Conservation (phyloP, 352 stramenopile genomes). For the Phytophthora cryptogea region DNA sequence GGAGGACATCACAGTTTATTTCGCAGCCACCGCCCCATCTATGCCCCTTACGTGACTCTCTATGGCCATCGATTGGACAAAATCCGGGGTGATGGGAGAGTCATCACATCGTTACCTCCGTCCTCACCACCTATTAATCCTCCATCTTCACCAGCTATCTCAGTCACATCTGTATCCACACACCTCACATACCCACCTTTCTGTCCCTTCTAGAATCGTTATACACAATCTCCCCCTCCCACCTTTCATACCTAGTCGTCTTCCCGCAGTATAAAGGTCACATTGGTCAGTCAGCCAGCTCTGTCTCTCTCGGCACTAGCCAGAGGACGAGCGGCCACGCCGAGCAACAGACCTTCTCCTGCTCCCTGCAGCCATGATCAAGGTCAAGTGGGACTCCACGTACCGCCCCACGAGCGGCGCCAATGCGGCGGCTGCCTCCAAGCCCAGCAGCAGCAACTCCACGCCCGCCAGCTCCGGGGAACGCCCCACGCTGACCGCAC, state of each 20-base stretch:
- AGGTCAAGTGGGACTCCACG: conserved; percentile 72
- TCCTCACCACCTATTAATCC: neutral
- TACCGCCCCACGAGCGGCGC: conserved; percentile 23
- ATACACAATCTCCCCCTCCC: neutral
- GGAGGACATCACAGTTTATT: conserved; percentile 21
- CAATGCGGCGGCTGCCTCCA: neutral
- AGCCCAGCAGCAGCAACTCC: neutral
- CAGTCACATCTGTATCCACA: neutral
- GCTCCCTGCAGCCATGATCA: conserved; percentile 49
- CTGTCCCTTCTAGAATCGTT: neutral
- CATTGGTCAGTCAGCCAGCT: too few relatives aligned
- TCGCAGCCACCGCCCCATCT: conserved; percentile 13
- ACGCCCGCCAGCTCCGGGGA: conserved; percentile 2
- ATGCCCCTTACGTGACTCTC: conserved; percentile 6
- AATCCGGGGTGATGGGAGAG: conserved; percentile 6
- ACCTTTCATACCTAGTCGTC: conserved; percentile 1
- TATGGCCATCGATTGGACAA: conserved; percentile 17
- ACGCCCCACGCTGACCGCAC: conserved; percentile 35
- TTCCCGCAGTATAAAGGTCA: neutral
- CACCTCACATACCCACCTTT: neutral
- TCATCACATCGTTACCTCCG: neutral
- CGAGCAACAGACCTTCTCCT: neutral
- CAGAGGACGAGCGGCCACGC: conserved; percentile 13
- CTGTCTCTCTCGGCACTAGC: conserved; percentile 5
- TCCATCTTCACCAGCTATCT: neutral